Evolutionary conservation across 305 asterid species (phyloP), one percentile per base, ranked within the genome.

Genomic region (Stenogyne calaminthoides): DNA sequence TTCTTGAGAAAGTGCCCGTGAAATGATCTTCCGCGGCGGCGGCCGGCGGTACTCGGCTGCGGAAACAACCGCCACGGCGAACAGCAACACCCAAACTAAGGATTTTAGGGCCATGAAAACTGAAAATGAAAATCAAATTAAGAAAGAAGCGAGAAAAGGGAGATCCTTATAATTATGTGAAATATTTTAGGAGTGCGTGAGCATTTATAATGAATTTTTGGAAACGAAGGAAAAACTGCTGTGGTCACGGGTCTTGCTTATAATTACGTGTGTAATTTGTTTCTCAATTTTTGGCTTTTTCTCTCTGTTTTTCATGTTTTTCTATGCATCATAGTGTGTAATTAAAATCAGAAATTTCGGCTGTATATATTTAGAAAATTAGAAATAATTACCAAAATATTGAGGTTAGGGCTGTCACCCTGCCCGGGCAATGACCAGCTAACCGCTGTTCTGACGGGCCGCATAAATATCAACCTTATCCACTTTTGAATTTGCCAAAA

Each of bases 21-120:
- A 76, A 57, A 76, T 73, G 3, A 76, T 55, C 36, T 14, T 44
- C 73, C 84, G 76, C 71, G 67, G 84, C 64, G 70, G 81, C 70
- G 81, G 84, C 0, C 81, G 84, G 55, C 7, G 56, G 78, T 80
- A 80, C 2, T 0, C 77, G 56, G 73, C 36, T 57, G 58, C 70
- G 16, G 74, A 67, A 57, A 4, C 70, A 20, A 20, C 20, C 20
- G 71, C 64, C 0, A 44, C 77, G 44, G 47, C 64, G 12, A 73
- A 36, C 7, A 18, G 34, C 75, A 78, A 8, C 8, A 68, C 16
- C 58, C 27, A 8, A n/a, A 68, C 1, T 1, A 68, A 25, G 27
- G 29, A 61, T 14, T 27, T 73, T 2, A 36, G 14, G 7, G 51
- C 67, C 78, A 78, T 78, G 8, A 1, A 51, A 10, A 37, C 15